These are phyloP conservation scores for Boletus semigastroideus DNA, from an alignment of 1,284 basidiomycete genomes.

Conservation along the genomic window DNA sequence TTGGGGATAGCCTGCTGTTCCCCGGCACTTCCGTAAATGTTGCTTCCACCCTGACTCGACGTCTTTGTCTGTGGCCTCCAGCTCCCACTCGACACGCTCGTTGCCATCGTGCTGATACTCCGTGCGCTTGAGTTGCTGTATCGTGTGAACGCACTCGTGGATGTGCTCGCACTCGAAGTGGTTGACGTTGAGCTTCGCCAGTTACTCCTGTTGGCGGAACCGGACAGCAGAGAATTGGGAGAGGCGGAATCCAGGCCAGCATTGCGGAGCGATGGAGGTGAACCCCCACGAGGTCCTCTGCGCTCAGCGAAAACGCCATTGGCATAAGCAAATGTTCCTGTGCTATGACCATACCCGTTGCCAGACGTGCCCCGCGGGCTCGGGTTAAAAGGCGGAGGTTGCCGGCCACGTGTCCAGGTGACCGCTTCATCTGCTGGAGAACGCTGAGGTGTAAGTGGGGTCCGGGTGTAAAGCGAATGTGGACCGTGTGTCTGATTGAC, in stretches of 20 bases:
- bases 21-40: constrained; percentile 17
- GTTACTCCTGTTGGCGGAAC: constrained; percentile 44
- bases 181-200: constrained; percentile 74
- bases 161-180: constrained; percentile 65
- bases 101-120: constrained; percentile 74
- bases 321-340: constrained; percentile 12
- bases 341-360: constrained; percentile 8
- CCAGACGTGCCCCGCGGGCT: constrained; percentile 21
- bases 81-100: constrained; percentile 60
- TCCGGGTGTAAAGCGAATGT: constrained; percentile 29
- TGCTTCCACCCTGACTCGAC: constrained; percentile 10
- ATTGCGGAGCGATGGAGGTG: constrained; percentile 45
- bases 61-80: constrained; percentile 53
- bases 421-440: constrained; percentile 36
- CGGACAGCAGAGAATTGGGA: constrained; percentile 21
- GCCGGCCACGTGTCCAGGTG: constrained; percentile 35
- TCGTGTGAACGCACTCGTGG: constrained; percentile 68
- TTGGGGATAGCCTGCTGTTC: constrained; percentile 49
- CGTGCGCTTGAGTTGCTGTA: constrained; percentile 74
- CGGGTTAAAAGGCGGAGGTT: constrained; percentile 22
- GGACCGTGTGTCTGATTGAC: constrained; percentile 23
- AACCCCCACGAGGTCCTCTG: constrained; percentile 20
- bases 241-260: constrained; percentile 36
- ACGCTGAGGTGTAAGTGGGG: constrained; percentile 35
- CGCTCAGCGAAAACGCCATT: constrained; percentile 20